Evolutionary conservation across 148 eudicot species (phyloP).

Genomic region (Cornus florida): DNA sequence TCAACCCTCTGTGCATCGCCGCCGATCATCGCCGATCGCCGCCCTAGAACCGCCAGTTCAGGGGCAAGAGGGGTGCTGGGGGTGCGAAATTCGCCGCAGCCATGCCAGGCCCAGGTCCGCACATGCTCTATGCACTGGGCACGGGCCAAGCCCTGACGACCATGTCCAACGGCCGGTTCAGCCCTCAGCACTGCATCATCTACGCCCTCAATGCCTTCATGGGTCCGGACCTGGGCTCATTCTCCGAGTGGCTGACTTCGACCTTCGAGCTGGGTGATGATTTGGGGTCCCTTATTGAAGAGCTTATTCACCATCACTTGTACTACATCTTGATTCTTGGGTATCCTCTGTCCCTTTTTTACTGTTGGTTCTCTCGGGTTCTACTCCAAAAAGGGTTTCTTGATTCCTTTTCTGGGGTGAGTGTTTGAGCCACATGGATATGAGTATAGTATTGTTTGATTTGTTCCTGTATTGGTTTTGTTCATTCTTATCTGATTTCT

Average conservation of each 20-base stretch:
- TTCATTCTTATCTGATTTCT: not conserved
- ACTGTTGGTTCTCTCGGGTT: conserved; percentile 55
- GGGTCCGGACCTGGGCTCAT: conserved; percentile 95
- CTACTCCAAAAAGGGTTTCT: conserved; percentile 45
- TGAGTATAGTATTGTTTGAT: not conserved
- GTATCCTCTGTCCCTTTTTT: conserved; percentile 62
- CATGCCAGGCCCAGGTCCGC: conserved; percentile 98
- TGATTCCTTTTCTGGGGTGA: conserved; percentile 76
- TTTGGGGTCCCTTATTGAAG: conserved; percentile 46
- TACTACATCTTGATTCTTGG: conserved; percentile 67
- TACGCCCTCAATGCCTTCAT: conserved; percentile 92
- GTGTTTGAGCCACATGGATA: conserved; percentile 3
- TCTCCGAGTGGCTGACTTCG: conserved; percentile 74
- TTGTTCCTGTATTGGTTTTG: not conserved
- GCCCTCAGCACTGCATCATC: conserved; percentile 79
- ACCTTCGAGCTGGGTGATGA: conserved; percentile 42
- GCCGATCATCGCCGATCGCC: not conserved
- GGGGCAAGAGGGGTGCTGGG: no score
- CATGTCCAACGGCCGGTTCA: conserved; percentile 70
- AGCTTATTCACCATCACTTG: conserved; percentile 67
- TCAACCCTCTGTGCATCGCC: not conserved
- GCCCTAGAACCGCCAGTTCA: no score
- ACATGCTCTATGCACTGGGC: conserved; percentile 78
- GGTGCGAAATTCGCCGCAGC: not conserved
- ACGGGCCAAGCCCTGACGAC: conserved; percentile 58